phyloP scores from a whole-genome alignment of 1,284 basidiomycete species.

The Moniliophthora roreri region DNA sequence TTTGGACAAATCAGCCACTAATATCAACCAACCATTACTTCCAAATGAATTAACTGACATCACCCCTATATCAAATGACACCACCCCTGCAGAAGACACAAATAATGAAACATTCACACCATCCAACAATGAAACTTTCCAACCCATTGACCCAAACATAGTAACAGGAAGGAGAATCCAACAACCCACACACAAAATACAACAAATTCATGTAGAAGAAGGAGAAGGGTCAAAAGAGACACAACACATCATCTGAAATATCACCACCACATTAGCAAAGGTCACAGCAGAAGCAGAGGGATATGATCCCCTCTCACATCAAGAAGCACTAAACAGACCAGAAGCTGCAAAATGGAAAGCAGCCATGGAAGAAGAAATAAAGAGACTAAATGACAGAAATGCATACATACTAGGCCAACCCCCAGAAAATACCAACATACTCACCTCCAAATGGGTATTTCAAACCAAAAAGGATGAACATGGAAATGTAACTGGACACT shows the following conservation, averaged over 20 bases:
- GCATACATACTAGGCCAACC: neutral
- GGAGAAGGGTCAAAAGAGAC: neutral
- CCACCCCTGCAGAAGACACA: too few relatives aligned
- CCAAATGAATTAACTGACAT: too few relatives aligned
- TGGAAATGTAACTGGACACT: neutral
- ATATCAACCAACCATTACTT: too few relatives aligned
- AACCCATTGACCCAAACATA: too few relatives aligned
- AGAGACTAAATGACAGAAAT: slow-evolving; percentile 42
- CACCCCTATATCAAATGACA: too few relatives aligned
- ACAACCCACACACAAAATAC: too few relatives aligned
- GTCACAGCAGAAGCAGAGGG: neutral
- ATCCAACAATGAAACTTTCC: too few relatives aligned
- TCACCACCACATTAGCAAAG: neutral
- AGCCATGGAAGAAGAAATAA: neutral
- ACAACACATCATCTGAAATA: too few relatives aligned
- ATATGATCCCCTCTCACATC: neutral
- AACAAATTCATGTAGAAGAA: neutral
- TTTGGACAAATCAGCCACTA: too few relatives aligned
- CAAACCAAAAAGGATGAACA: neutral
- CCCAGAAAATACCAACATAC: neutral
- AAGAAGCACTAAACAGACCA: neutral
- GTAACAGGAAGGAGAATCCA: too few relatives aligned
- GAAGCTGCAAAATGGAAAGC: neutral
- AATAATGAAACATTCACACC: too few relatives aligned
- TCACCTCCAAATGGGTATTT: slow-evolving; percentile 3